A percentile compares a stretch with the other conserved stretches of the same genome.
Conservation (phyloP, 352 stramenopile genomes). For the Pythium vanterpoolii region DNA sequence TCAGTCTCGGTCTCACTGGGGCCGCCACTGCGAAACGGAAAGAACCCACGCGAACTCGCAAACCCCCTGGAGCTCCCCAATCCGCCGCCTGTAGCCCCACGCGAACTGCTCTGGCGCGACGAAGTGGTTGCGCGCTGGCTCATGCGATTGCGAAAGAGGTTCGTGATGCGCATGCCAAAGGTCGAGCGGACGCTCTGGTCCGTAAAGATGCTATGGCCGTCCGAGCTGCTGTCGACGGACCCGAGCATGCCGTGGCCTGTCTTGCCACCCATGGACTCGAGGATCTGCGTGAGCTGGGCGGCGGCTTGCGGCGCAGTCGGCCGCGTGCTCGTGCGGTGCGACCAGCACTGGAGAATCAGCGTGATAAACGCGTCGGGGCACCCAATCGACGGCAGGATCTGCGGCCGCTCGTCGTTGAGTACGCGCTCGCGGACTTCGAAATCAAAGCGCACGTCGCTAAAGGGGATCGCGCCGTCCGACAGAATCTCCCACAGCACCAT, state of each 20-base stretch:
- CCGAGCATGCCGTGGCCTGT: slow-evolving; percentile 35
- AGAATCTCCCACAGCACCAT: slow-evolving; percentile 76
- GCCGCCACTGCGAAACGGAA: slow-evolving; percentile 16
- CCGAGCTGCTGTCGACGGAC: slow-evolving; percentile 63
- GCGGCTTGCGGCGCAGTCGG: slow-evolving; percentile 46
- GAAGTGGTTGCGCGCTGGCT: slow-evolving; percentile 9
- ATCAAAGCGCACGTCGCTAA: slow-evolving; percentile 61
- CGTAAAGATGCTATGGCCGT: slow-evolving; percentile 41
- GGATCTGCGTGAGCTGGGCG: slow-evolving; percentile 46
- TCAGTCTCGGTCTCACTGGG: slow-evolving; percentile 8
- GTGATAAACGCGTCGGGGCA: slow-evolving; percentile 53
- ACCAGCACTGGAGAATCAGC: slow-evolving; percentile 64
- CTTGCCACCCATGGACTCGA: slow-evolving; percentile 47
- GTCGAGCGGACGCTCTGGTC: slow-evolving; percentile 30
- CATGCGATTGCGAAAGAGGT: slow-evolving; percentile 57
- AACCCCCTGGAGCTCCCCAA: slow-evolving; percentile 20
- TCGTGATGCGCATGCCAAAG: slow-evolving; percentile 54
- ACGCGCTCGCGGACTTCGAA: slow-evolving; percentile 69
- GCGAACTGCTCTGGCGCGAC: slow-evolving; percentile 14
- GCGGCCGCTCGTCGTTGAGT: slow-evolving; percentile 45
- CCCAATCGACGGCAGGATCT: slow-evolving; percentile 39
- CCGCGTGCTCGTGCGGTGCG: slow-evolving; percentile 38
- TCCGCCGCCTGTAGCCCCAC: too few species aligned
- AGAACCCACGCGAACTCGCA: slow-evolving; percentile 17
- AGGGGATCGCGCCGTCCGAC: slow-evolving; percentile 54